Evolutionary conservation across 768 basidiomycete genomes (phyloP).

Genomic region (Boletus subparvulus): DNA sequence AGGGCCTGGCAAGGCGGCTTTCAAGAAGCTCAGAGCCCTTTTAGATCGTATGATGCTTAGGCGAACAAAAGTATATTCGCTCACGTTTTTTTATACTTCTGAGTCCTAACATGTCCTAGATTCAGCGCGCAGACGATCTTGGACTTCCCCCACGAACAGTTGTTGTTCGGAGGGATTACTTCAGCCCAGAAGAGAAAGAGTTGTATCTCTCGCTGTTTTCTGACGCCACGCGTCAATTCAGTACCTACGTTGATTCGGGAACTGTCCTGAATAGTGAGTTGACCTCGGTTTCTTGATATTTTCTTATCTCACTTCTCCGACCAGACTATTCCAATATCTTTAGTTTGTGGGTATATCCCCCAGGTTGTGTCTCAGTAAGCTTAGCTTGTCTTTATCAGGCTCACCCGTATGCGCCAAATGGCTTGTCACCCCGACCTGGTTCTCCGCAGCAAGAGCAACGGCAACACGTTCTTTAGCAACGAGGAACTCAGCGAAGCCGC

Average conservation of each 20-base stretch:
- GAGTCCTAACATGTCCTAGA: constrained; percentile 38
- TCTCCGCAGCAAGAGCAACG: constrained; percentile 79
- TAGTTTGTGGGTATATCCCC: constrained; percentile 52
- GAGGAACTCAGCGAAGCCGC: constrained; percentile 71
- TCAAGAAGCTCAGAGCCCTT: constrained; percentile 88
- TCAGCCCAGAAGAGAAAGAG: constrained; percentile 97
- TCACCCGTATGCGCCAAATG: constrained; percentile 96
- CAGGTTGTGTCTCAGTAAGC: neutral
- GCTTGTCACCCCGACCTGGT: constrained; percentile 95
- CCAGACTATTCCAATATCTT: constrained; percentile 89
- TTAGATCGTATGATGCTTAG: constrained; percentile 96
- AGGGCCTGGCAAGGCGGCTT: constrained; percentile 77
- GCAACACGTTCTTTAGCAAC: constrained; percentile 51
- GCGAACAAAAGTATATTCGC: constrained; percentile 64
- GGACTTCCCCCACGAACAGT: constrained; percentile 93
- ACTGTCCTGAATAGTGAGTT: constrained; percentile 88
- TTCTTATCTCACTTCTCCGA: constrained; percentile 4
- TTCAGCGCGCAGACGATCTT: constrained; percentile 95
- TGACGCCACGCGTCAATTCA: constrained; percentile 90
- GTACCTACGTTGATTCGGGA: constrained; percentile 85
- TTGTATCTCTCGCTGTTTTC: constrained; percentile 89
- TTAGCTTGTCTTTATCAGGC: constrained; percentile 42
- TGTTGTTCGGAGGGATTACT: constrained; percentile 84
- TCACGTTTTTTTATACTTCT: neutral
- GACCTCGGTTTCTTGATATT: neutral